These are phyloP conservation scores for Claviceps arundinis DNA, from an alignment of 2,329 filamentous ascomycete genomes.

Conservation along the genomic window DNA sequence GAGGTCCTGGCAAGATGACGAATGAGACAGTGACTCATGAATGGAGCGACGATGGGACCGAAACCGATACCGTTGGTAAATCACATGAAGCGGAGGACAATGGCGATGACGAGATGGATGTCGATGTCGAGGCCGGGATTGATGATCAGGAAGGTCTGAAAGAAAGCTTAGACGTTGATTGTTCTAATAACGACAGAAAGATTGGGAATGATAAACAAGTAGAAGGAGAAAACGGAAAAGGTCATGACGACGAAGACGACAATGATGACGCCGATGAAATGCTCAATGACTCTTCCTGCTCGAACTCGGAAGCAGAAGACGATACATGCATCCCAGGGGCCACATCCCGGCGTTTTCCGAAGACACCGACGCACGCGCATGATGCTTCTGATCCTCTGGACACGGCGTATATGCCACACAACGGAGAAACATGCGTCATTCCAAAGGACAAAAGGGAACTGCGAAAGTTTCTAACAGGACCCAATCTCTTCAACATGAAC, in stretches of 20 bases:
- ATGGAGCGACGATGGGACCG: constrained; percentile 8
- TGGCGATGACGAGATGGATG: neutral
- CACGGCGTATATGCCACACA: constrained; percentile 25
- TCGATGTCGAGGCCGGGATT: neutral
- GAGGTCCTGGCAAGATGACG: constrained; percentile 3
- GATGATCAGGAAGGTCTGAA: neutral
- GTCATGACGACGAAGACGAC: constrained; percentile 1
- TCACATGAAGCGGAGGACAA: constrained; percentile 8
- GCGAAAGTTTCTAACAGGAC: constrained; percentile 11
- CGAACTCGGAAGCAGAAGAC: neutral
- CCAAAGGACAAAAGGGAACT: constrained; percentile 8
- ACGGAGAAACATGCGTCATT: constrained; percentile 11
- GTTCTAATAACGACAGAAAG: neutral
- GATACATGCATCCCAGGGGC: neutral
- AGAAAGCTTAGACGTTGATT: neutral
- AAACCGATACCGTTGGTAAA: neutral
- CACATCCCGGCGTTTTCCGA: neutral
- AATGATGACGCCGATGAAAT: neutral
- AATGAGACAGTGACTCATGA: constrained; percentile 10
- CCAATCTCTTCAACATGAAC: constrained; percentile 8
- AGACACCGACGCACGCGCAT: neutral
- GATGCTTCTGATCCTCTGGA: constrained; percentile 9
- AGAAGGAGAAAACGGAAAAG: neutral
- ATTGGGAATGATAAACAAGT: neutral
- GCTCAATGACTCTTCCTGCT: neutral